A percentile compares a stretch with the other conserved stretches of the same genome.
These are phyloP conservation scores for Stephanodiscus triporus DNA, from an alignment of 108 stramenopile genomes.

Conservation along the genomic window DNA sequence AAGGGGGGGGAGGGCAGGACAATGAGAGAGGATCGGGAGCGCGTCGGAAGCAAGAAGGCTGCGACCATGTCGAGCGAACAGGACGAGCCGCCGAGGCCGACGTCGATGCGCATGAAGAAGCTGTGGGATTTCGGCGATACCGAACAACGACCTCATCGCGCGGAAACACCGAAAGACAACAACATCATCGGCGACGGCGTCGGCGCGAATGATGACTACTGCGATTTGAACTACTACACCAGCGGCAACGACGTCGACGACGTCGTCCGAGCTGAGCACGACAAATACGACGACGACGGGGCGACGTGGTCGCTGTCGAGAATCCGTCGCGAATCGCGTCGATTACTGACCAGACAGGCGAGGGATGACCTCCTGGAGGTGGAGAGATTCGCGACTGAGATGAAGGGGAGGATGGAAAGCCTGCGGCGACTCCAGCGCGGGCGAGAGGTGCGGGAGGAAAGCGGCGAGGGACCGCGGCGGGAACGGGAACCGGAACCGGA, in stretches of 20 bases:
- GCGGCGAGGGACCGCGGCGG: not conserved
- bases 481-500: not conserved
- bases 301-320: not conserved
- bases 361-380: not conserved
- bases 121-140: not conserved
- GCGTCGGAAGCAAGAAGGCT: not conserved
- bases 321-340: not conserved
- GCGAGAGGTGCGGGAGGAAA: not conserved
- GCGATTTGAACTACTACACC: not conserved
- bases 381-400: not conserved
- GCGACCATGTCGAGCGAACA: not conserved
- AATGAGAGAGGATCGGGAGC: too few relatives aligned
- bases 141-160: too few relatives aligned
- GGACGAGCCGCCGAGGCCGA: not conserved
- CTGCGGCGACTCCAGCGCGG: not conserved
- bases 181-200: not conserved
- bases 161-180: not conserved
- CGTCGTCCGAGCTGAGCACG: not conserved
- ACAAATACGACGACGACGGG: not conserved
- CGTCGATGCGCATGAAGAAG: slow-evolving; percentile 1
- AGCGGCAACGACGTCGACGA: not conserved
- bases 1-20: too few relatives aligned
- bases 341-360: not conserved
- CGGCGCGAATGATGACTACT: not conserved
- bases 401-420: not conserved